Percentiles rank a stretch among this genome's conserved stretches.
These are phyloP conservation scores for Blepharisma japonicum DNA, from an alignment of 73 alveolate genomes.

Conservation along the genomic window DNA sequence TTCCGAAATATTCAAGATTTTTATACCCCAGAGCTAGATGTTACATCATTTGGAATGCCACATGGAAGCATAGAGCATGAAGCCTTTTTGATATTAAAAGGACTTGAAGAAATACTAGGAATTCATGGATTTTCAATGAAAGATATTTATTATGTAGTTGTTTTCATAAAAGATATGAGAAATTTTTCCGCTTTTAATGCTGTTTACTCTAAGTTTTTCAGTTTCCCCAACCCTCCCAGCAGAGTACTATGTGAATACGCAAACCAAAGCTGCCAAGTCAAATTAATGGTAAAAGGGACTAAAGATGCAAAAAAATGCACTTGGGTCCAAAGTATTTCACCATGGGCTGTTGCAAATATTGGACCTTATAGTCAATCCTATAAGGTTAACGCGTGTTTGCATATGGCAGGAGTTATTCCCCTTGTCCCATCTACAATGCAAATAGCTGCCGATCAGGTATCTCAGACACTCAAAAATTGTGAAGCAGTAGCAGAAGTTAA, in stretches of 20 bases:
- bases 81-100: constrained; percentile 16
- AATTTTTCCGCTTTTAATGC: constrained; percentile 39
- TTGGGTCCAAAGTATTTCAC: constrained; percentile 58
- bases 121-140: constrained; percentile 12
- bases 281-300: background rate
- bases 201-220: constrained; percentile 47
- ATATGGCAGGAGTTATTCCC: constrained; percentile 55
- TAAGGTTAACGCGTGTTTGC: background rate
- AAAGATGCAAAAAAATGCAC: constrained; percentile 27
- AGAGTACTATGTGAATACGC: constrained; percentile 52
- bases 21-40: constrained; percentile 1
- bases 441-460: constrained; percentile 23
- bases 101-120: constrained; percentile 25
- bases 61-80: constrained; percentile 30
- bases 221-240: constrained; percentile 55
- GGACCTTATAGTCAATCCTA: constrained; percentile 68
- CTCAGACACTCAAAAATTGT: constrained; percentile 32
- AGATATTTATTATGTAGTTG: constrained; percentile 29
- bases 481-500: constrained; percentile 30
- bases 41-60: constrained; percentile 8
- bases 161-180: constrained; percentile 43
- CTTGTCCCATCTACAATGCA: constrained; percentile 44
- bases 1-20: background rate
- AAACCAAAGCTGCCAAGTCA: background rate
- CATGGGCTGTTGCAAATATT: constrained; percentile 73